Evolutionary conservation across 2,329 filamentous ascomycete genomes (phyloP).

Genomic region (Sporothrix mexicana): DNA sequence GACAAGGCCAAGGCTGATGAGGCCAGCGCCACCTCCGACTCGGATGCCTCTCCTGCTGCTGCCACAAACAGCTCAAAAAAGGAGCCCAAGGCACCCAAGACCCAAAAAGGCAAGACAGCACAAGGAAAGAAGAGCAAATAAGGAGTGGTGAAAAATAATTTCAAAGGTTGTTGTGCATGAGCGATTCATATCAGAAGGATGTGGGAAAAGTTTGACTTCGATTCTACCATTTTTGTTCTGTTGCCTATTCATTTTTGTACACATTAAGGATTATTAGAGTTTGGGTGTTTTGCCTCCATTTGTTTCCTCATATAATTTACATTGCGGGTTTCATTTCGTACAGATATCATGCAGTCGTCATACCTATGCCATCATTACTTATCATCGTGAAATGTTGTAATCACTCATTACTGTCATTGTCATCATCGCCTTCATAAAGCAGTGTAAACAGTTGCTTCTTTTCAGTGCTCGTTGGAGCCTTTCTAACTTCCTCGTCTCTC

Average conservation of each 20-base stretch:
- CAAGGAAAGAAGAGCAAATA: slow-evolving; percentile 30
- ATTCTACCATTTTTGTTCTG: neutral
- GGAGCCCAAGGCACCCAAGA: slow-evolving; percentile 27
- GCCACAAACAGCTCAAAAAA: neutral
- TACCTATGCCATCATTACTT: neutral
- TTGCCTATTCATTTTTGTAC: neutral
- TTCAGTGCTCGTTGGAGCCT: neutral
- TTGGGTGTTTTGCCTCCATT: neutral
- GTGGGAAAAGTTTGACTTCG: slow-evolving; percentile 1
- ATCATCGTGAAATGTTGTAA: neutral
- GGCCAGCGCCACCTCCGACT: slow-evolving; percentile 1
- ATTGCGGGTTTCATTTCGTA: neutral
- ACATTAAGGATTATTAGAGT: neutral
- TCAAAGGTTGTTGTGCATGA: neutral
- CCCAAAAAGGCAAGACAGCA: slow-evolving; percentile 31
- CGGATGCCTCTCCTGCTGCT: slow-evolving; percentile 15
- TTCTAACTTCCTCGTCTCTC: neutral
- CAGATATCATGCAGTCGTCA: neutral
- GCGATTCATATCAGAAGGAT: neutral
- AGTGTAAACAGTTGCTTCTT: slow-evolving; percentile 7
- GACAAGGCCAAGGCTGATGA: slow-evolving; percentile 30
- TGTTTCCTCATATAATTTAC: neutral
- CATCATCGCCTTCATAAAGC: neutral
- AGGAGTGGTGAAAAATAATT: slow-evolving; percentile 35
- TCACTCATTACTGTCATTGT: neutral